phyloP scores from a whole-genome alignment of 1,284 basidiomycete species.

The Schizopora paradoxa region DNA sequence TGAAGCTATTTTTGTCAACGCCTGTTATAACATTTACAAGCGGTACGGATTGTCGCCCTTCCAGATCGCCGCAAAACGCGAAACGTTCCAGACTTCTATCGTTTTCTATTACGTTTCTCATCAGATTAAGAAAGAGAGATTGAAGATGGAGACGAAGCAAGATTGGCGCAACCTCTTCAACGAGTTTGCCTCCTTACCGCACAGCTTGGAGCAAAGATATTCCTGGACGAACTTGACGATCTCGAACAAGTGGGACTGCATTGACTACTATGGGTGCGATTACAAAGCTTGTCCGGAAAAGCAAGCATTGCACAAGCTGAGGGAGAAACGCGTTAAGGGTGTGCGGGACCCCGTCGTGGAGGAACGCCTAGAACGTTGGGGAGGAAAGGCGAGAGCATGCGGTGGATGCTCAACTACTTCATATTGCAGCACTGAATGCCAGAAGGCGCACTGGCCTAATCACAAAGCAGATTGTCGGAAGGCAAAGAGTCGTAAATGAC shows the following conservation, averaged over 20 bases:
- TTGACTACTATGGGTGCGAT: slow-evolving; percentile 23
- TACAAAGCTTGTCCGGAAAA: slow-evolving; percentile 22
- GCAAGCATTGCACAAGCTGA: slow-evolving; percentile 19
- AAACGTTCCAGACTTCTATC: slow-evolving; percentile 16
- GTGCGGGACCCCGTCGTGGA: slow-evolving; percentile 24
- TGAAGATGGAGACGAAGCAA: slow-evolving; percentile 17
- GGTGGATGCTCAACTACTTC: slow-evolving; percentile 18
- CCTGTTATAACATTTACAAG: slow-evolving; percentile 25
- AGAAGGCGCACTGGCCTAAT: slow-evolving; percentile 24
- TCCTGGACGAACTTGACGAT: slow-evolving; percentile 22
- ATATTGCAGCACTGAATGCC: slow-evolving; percentile 26
- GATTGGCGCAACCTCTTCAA: slow-evolving; percentile 22
- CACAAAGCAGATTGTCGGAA: slow-evolving; percentile 24
- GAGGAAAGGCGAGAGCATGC: slow-evolving; percentile 23
- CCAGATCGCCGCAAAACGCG: slow-evolving; percentile 16
- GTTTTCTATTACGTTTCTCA: slow-evolving; percentile 27
- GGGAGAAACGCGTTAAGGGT: slow-evolving; percentile 21
- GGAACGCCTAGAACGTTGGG: slow-evolving; percentile 25
- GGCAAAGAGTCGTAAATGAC: neutral
- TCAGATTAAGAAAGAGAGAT: slow-evolving; percentile 20
- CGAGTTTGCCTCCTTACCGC: slow-evolving; percentile 22
- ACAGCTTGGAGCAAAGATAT: slow-evolving; percentile 20
- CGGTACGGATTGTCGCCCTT: slow-evolving; percentile 27
- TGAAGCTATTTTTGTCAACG: slow-evolving; percentile 22
- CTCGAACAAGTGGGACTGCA: slow-evolving; percentile 25